Evolutionary conservation across 2,329 filamentous ascomycete species (phyloP).

Genomic region (Fusarium fracticaudum): DNA sequence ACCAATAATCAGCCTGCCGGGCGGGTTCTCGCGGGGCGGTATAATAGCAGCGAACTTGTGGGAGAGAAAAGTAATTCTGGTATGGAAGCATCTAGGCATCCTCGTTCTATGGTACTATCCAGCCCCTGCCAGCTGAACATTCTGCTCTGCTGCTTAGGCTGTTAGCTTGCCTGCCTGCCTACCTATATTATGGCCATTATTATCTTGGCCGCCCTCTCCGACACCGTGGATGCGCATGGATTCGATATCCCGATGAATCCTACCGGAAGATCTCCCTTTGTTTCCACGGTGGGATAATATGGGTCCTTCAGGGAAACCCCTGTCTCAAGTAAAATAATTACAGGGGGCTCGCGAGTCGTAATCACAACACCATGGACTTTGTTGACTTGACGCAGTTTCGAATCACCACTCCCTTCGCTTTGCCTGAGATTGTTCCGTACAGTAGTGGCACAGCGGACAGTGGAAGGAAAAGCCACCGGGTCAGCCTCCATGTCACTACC

Average conservation of each 20-base stretch:
- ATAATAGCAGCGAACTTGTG: not conserved
- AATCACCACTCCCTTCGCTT: constrained; percentile 37
- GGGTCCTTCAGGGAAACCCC: constrained; percentile 8
- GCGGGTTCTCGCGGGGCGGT: constrained; percentile 5
- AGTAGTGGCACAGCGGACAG: constrained; percentile 2
- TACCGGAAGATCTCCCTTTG: constrained; percentile 35
- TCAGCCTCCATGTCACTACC: constrained; percentile 32
- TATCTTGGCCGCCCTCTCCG: constrained; percentile 14
- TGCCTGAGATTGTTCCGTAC: not conserved
- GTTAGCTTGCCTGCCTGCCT: not conserved
- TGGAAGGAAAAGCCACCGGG: constrained; percentile 8
- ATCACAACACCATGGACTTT: constrained; percentile 28
- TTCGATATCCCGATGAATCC: constrained; percentile 22
- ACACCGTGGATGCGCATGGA: constrained; percentile 9
- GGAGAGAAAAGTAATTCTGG: not conserved
- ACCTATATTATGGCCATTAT: not conserved
- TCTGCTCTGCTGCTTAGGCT: not conserved
- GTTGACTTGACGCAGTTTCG: constrained; percentile 17
- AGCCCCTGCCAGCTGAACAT: not conserved
- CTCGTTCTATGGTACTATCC: not conserved
- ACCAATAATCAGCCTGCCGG: not conserved
- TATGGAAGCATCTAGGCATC: not conserved
- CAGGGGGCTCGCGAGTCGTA: constrained; percentile 26
- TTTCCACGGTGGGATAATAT: constrained; percentile 12
- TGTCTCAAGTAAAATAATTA: constrained; percentile 9